Evolutionary conservation across 148 eudicot species (phyloP).

Genomic region (Persicaria maculosa): DNA sequence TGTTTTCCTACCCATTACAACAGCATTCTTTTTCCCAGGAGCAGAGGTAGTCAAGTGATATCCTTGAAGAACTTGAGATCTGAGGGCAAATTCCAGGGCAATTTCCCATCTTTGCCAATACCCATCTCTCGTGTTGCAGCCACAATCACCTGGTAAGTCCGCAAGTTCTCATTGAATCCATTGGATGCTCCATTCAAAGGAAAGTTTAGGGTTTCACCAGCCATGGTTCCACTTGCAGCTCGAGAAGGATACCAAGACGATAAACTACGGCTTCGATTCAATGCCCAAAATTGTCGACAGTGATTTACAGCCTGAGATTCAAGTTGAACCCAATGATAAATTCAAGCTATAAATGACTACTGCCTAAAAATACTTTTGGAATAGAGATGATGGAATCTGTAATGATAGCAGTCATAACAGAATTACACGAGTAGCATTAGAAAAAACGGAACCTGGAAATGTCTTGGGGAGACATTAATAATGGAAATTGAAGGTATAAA

Average conservation of each 20-base stretch:
- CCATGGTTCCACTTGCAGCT: conserved; percentile 32
- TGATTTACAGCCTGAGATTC: conserved; percentile 15
- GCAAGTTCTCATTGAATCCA: conserved; percentile 19
- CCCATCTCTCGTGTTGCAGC: conserved; percentile 90
- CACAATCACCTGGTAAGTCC: conserved; percentile 84
- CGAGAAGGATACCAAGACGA: conserved; percentile 7
- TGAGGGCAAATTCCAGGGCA: conserved; percentile 90
- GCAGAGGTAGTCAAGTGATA: conserved; percentile 58
- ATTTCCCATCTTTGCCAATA: conserved; percentile 83
- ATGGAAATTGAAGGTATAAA: background rate
- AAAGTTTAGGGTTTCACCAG: conserved; percentile 24
- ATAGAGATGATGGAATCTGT: background rate
- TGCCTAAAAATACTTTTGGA: background rate
- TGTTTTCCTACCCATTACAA: conserved; percentile 95
- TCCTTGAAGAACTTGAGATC: conserved; percentile 83
- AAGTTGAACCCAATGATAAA: background rate
- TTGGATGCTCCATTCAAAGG: conserved; percentile 23
- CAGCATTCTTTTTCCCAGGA: conserved; percentile 75
- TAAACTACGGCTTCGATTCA: conserved; percentile 6
- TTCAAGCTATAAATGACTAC: background rate
- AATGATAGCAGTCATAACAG: background rate
- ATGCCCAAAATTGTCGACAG: conserved; percentile 8
- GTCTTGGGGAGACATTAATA: background rate
- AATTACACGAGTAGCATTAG: conserved; percentile 4
- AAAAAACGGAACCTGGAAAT: background rate